Conservation (phyloP, 257 asterid genomes). For the Primulina tabacum region DNA sequence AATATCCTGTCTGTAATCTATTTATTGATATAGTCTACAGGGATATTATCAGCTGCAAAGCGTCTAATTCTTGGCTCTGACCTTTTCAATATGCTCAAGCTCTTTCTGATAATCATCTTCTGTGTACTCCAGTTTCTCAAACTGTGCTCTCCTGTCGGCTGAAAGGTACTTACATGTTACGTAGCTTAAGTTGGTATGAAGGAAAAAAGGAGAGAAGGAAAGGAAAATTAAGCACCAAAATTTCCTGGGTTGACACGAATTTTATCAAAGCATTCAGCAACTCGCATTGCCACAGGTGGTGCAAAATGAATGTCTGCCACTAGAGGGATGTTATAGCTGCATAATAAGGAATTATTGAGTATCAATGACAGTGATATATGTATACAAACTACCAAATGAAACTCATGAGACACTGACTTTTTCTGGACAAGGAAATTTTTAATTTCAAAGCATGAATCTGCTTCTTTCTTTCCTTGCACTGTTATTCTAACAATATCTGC, state of each 20-base stretch:
- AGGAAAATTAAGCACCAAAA: conserved; percentile 58
- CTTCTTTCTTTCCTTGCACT: conserved; percentile 98
- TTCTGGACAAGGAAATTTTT: conserved; percentile 89
- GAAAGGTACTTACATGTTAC: conserved; percentile 33
- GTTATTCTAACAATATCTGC: conserved; percentile 96
- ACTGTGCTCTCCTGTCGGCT: conserved; percentile 99
- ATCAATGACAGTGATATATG: conserved; percentile 8
- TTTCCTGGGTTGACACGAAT: conserved; percentile 99
- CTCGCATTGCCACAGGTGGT: conserved; percentile 92
- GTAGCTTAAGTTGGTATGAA: not conserved
- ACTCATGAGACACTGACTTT: conserved; percentile 50
- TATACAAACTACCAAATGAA: conserved; percentile 11
- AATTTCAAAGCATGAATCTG: conserved; percentile 91
- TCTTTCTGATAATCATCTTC: conserved; percentile 98
- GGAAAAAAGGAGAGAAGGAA: not conserved
- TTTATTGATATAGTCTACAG: not conserved
- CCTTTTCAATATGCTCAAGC: conserved; percentile 97
- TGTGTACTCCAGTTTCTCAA: conserved; percentile 84
- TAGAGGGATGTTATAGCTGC: conserved; percentile 87
- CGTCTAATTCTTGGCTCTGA: conserved; percentile 17
- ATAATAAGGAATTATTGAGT: conserved; percentile 21
- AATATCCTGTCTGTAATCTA: not conserved
- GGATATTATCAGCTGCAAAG: conserved; percentile 18
- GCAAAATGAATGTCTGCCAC: conserved; percentile 99
- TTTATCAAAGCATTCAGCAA: conserved; percentile 95